phyloP scores from a whole-genome alignment of 768 basidiomycete genomes.

The Baorangia bicolor region DNA sequence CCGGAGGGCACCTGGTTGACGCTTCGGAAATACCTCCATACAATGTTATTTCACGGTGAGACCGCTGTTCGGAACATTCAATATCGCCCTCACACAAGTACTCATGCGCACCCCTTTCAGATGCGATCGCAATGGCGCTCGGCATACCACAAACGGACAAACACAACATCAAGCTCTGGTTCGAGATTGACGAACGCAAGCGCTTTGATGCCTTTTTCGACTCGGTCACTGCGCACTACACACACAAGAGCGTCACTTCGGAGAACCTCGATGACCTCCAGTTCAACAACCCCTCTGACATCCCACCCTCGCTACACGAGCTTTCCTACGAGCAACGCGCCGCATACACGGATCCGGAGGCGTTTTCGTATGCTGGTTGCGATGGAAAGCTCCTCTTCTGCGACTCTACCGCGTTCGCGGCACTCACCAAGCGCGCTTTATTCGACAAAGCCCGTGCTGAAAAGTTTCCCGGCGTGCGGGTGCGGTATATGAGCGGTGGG shows the following conservation, averaged over 20 bases:
- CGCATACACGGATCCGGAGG: slow-evolving; percentile 6
- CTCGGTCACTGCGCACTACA: slow-evolving; percentile 14
- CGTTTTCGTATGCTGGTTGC: slow-evolving; percentile 2
- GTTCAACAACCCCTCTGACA: slow-evolving; percentile 3
- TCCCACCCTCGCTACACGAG: slow-evolving; percentile 11
- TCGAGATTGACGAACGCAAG: slow-evolving; percentile 2
- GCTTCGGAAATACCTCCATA: slow-evolving; percentile 20
- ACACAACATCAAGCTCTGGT: not conserved
- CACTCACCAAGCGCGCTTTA: slow-evolving; percentile 14
- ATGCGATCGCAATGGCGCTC: not conserved
- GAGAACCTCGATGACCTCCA: slow-evolving; percentile 18
- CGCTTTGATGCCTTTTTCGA: slow-evolving; percentile 17
- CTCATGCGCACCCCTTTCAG: slow-evolving; percentile 1
- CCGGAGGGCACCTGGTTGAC: slow-evolving; percentile 1
- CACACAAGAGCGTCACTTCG: slow-evolving; percentile 17
- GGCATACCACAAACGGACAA: slow-evolving; percentile 7
- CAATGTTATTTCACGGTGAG: slow-evolving; percentile 19
- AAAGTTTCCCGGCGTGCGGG: slow-evolving; percentile 11
- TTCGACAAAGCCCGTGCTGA: slow-evolving; percentile 14
- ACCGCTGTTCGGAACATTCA: not conserved
- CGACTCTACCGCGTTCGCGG: slow-evolving; percentile 2
- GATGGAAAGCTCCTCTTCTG: slow-evolving; percentile 16
- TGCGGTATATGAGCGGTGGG: slow-evolving; percentile 21
- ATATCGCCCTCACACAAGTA: not conserved
- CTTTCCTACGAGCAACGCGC: slow-evolving; percentile 13